Evolutionary conservation across 176 grass and related monocot genomes (phyloP).

Genomic region (Paspalum vaginatum): DNA sequence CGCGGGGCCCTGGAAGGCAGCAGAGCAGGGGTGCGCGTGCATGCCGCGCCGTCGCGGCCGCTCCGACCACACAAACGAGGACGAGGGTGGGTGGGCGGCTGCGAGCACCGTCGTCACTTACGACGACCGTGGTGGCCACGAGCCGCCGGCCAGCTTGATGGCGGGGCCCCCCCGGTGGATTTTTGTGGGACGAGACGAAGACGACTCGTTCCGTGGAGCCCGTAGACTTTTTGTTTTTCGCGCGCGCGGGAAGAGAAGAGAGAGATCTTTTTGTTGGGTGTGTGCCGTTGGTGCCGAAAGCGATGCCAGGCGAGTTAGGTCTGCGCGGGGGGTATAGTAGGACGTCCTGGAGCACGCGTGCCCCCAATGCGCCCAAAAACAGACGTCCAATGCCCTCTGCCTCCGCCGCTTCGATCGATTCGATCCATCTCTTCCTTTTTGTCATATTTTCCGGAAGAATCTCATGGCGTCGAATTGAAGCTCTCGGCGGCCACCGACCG

Average conservation of each 20-base stretch:
- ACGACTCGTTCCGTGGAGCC: neutral
- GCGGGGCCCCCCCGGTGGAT: neutral
- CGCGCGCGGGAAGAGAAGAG: neutral
- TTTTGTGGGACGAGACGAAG: neutral
- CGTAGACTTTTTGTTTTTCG: neutral
- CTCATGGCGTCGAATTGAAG: neutral
- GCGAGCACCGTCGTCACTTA: conserved; percentile 20
- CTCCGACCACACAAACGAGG: conserved; percentile 14
- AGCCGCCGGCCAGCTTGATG: conserved; percentile 15
- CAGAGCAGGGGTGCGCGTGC: no score
- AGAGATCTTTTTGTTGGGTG: neutral
- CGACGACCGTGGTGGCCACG: conserved; percentile 14
- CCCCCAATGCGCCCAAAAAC: conserved; percentile 39
- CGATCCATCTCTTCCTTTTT: conserved; percentile 31
- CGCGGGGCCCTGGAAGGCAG: no score
- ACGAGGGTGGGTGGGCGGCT: conserved; percentile 17
- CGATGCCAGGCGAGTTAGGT: conserved; percentile 29
- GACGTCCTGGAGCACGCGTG: conserved; percentile 46
- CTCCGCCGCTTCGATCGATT: neutral
- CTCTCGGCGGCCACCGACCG: no score
- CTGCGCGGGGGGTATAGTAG: neutral
- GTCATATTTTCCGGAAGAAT: conserved; percentile 30
- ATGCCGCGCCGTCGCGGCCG: neutral
- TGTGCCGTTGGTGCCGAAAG: conserved; percentile 52
- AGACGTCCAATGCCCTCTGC: conserved; percentile 7